Conservation (phyloP, 2,329 filamentous ascomycete species). For the Hypoxylon sp. region DNA sequence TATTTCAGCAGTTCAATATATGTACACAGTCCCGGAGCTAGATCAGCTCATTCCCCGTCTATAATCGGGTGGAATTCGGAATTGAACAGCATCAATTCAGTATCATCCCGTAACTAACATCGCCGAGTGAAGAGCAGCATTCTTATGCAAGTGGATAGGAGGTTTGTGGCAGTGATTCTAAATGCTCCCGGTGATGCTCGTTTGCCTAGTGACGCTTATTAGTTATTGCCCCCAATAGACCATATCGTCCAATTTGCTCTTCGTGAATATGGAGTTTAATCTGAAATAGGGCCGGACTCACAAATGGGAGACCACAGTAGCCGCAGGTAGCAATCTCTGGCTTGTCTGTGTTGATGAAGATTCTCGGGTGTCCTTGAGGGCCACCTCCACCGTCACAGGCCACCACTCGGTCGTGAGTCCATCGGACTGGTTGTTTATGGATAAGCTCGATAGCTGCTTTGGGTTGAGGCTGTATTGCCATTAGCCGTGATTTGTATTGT, state of each 20-base stretch:
- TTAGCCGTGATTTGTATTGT: slow-evolving; percentile 49
- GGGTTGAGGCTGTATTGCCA: slow-evolving; percentile 79
- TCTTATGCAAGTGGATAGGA: slow-evolving; percentile 82
- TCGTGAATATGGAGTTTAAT: neutral
- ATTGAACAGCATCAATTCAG: slow-evolving; percentile 30
- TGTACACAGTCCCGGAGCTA: slow-evolving; percentile 46
- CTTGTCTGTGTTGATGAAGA: slow-evolving; percentile 99
- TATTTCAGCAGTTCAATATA: slow-evolving; percentile 46
- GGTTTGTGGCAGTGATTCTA: slow-evolving; percentile 84
- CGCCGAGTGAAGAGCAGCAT: neutral
- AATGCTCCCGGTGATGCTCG: slow-evolving; percentile 86
- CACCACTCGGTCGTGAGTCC: slow-evolving; percentile 86
- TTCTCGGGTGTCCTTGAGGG: slow-evolving; percentile 87
- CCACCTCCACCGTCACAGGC: slow-evolving; percentile 95
- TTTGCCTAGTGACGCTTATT: slow-evolving; percentile 75
- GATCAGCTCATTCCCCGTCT: slow-evolving; percentile 29
- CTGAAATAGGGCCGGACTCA: slow-evolving; percentile 65
- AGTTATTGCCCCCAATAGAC: slow-evolving; percentile 41
- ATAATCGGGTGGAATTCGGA: slow-evolving; percentile 26
- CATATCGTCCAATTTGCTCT: neutral
- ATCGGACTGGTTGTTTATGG: slow-evolving; percentile 94
- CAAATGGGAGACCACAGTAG: slow-evolving; percentile 95
- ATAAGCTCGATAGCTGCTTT: slow-evolving; percentile 94
- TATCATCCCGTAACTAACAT: slow-evolving; percentile 13
- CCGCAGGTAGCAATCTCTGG: slow-evolving; percentile 90